Percentiles rank a stretch among this genome's conserved stretches.
phyloP scores from a whole-genome alignment of 371 early-diverging fungal genomes.

The Chytridium lagenaria region DNA sequence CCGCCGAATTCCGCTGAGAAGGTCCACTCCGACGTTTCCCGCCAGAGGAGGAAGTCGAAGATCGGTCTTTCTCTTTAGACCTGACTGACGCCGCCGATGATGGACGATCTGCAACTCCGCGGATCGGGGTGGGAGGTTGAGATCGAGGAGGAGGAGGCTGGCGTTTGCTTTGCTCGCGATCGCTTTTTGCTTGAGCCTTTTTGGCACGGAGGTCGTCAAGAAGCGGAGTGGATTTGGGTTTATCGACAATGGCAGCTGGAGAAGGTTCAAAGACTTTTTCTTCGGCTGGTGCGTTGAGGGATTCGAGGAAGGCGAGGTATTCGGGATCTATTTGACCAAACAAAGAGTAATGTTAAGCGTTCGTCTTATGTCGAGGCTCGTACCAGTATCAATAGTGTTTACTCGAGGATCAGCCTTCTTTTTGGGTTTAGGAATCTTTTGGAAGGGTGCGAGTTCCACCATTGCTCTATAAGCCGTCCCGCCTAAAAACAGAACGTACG shows the following conservation, averaged over 20 bases:
- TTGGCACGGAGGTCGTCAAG: constrained; percentile 79
- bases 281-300: constrained; percentile 51
- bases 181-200: constrained; percentile 59
- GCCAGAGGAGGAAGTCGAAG: too few species aligned
- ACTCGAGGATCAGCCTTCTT: constrained; percentile 71
- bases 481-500: too few species aligned
- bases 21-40: too few species aligned
- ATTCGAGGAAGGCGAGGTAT: constrained; percentile 75
- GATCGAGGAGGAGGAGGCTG: too few species aligned
- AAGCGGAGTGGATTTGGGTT: constrained; percentile 69
- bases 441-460: constrained; percentile 85
- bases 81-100: too few species aligned
- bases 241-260: background rate
- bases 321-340: constrained; percentile 81
- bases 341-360: background rate
- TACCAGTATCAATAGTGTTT: constrained; percentile 80
- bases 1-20: too few species aligned
- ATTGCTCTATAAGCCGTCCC: constrained; percentile 74
- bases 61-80: too few species aligned
- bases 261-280: constrained; percentile 7
- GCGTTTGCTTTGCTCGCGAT: constrained; percentile 42
- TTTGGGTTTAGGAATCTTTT: constrained; percentile 71
- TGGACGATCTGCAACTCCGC: too few species aligned
- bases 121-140: too few species aligned
- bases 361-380: background rate